Conservation (phyloP, 768 basidiomycete genomes). For the Termitomyces titanicus region DNA sequence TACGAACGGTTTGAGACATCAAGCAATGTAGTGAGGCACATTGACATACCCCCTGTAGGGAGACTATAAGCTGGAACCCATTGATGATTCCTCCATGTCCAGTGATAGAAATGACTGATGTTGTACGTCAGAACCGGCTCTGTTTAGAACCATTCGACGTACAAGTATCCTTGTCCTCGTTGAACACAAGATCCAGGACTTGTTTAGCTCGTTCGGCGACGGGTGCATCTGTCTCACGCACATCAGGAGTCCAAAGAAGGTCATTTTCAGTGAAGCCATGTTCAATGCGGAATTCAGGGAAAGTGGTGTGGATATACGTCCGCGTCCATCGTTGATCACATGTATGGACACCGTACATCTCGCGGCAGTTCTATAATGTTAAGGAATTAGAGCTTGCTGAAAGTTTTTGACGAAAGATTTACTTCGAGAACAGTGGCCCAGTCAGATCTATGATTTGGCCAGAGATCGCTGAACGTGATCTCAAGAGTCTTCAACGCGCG, state of each 20-base stretch:
- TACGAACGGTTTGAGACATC: background rate
- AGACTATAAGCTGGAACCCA: conserved; percentile 44
- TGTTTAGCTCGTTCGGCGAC: conserved; percentile 42
- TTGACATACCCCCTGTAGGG: conserved; percentile 58
- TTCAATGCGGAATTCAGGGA: conserved; percentile 55
- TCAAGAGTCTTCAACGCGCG: conserved; percentile 57
- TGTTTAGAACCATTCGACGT: conserved; percentile 12
- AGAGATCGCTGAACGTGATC: conserved; percentile 42
- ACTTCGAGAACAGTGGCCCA: conserved; percentile 4
- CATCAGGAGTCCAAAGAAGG: conserved; percentile 49
- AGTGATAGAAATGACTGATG: conserved; percentile 61
- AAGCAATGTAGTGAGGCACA: background rate
- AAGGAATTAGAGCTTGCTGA: background rate
- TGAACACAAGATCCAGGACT: conserved; percentile 57
- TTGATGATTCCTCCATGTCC: conserved; percentile 63
- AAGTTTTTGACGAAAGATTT: background rate
- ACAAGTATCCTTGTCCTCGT: conserved; percentile 30
- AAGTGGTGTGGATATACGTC: conserved; percentile 44
- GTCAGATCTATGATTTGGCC: background rate
- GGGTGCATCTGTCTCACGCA: conserved; percentile 48
- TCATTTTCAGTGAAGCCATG: conserved; percentile 60
- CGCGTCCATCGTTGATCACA: conserved; percentile 60
- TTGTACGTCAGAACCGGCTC: conserved; percentile 1
- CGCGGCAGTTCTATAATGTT: conserved; percentile 54
- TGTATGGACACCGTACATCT: conserved; percentile 64